phyloP scores from a whole-genome alignment of 352 stramenopile species.

The Phytophthora podocarpi region DNA sequence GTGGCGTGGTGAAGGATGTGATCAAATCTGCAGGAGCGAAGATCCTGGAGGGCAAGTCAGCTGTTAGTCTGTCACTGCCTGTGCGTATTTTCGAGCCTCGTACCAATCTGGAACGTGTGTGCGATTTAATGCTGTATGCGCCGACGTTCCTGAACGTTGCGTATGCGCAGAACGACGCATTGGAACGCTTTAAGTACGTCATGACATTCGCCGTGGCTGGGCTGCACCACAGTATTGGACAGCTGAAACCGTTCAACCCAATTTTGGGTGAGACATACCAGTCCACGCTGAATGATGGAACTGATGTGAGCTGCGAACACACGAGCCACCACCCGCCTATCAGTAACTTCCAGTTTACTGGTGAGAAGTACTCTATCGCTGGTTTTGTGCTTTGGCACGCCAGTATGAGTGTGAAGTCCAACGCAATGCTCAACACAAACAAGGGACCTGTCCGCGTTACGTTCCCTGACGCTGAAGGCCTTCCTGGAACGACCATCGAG shows the following conservation, averaged over 20 bases:
- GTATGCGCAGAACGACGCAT: conserved; percentile 56
- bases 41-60: conserved; percentile 71
- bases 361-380: conserved; percentile 73
- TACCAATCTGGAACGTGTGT: conserved; percentile 80
- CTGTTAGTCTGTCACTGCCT: conserved; percentile 83
- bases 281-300: conserved; percentile 74
- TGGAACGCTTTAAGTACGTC: conserved; percentile 85
- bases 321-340: conserved; percentile 88
- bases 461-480: conserved; percentile 53
- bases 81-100: conserved; percentile 88
- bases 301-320: conserved; percentile 82
- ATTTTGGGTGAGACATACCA: conserved; percentile 87
- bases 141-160: conserved; percentile 77
- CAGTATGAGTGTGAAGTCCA: conserved; percentile 87
- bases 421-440: conserved; percentile 81
- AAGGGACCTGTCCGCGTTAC: conserved; percentile 74
- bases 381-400: conserved; percentile 79
- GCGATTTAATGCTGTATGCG: conserved; percentile 82
- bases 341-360: conserved; percentile 83
- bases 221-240: conserved; percentile 78
- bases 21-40: conserved; percentile 79
- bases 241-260: conserved; percentile 88
- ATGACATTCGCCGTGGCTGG: conserved; percentile 80
- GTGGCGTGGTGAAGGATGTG: conserved; percentile 85
- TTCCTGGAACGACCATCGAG: conserved; percentile 58